Base-by-base conservation (phyloP, 2,329 filamentous ascomycete genomes). In the Leptographium flavum region DNA sequence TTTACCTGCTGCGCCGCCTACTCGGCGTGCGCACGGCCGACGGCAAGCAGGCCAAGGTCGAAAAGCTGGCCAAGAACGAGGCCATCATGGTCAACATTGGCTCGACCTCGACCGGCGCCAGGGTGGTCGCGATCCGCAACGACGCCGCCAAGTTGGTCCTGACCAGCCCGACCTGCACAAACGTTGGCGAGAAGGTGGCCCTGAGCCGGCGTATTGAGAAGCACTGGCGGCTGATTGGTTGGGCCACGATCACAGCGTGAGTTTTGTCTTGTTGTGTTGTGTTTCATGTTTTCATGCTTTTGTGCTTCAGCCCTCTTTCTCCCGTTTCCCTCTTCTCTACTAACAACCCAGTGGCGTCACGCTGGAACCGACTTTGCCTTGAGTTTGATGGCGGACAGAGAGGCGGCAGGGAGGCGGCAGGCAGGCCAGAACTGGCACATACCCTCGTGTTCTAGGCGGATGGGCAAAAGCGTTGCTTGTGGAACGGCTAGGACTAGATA, bases 31-130 rank as follows among this genome's bases (percentile, higher is more conserved):
- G 93, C 70, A 94, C 92, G 39, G 87, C 90, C 51, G 92, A 98
- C 56, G 92, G 92, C 63, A 98, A 98, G 74, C 92, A 96, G 69
- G 90, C 90, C 60, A 98, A 98, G 81, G 92, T 98, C 54, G 87
- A 88, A 57, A 98, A 98, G 73, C 74, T 98, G 53, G 74, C 87
- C 47, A 98, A 96, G 80, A 95, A 94, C 68, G 92, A 98, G 66
- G 87, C 96, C 58, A 82, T 98, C 66, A 96, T 98, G 92, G 92
- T 98, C 54, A 98, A 98, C 73, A 98, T 98, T 61, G 92, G 92
- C 50, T 94, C 87, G 32, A 96, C 90, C 10, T 93, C 92, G 39
- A 95, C 90, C 14, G 92, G 92, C 66, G 92, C 92, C 55, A 98
- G 96, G 78, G 87, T 98, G 45, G 78, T 92, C 48, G 90, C 87